These are phyloP conservation scores for Prunus armeniaca DNA, from an alignment of 306 rosid species.

Conservation along the genomic window DNA sequence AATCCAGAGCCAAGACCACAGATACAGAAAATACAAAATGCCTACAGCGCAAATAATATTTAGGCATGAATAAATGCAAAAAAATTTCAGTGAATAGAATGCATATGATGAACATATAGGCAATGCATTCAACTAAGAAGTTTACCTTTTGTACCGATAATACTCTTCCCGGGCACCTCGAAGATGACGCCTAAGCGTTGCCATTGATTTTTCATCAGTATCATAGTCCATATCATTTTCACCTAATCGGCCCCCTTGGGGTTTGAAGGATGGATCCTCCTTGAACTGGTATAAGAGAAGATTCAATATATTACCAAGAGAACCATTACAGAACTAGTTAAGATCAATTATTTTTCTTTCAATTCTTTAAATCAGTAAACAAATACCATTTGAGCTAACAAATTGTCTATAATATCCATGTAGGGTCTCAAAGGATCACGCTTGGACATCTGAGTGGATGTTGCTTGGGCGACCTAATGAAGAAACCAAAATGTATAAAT, in stretches of 20 bases:
- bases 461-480: constrained; percentile 88
- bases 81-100: background rate
- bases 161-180: constrained; percentile 91
- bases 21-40: background rate
- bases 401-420: constrained; percentile 78
- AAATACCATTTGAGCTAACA: constrained; percentile 80
- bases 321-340: constrained; percentile 9
- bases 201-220: constrained; percentile 98
- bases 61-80: background rate
- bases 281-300: constrained; percentile 51
- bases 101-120: background rate
- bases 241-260: constrained; percentile 90
- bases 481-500: constrained; percentile 15
- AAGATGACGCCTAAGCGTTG: constrained; percentile 87
- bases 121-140: constrained; percentile 1
- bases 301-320: constrained; percentile 26
- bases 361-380: constrained; percentile 14
- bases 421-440: constrained; percentile 92
- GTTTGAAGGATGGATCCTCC: constrained; percentile 94
- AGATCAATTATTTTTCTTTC: background rate
- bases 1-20: background rate
- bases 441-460: constrained; percentile 90
- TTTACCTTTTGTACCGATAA: constrained; percentile 88
- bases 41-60: background rate
- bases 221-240: constrained; percentile 96